Base-by-base conservation (phyloP, 352 stramenopile species). In the Stephanocyclus meneghinianus region DNA sequence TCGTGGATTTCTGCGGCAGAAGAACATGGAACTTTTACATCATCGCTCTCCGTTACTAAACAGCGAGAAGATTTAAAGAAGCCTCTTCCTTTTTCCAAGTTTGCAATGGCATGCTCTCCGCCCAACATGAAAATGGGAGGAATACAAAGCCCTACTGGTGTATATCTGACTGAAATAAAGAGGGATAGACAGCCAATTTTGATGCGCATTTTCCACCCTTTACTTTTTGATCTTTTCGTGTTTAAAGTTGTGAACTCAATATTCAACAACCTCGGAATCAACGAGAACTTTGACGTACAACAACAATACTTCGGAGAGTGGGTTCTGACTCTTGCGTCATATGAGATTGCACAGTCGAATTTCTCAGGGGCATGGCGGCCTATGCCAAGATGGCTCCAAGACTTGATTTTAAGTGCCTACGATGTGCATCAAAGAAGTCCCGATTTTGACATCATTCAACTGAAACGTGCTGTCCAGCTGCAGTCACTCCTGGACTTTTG, bases 281-380 rank as follows among this genome's bases (percentile, higher is more conserved):
- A 78, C 48, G 40, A 78, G 0, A 80, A 91, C 56, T 75, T 78
- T 51, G 79, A 83, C 56, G 86, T 85, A 47, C 59, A 89, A 32
- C 68, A 89, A 56, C 83, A 83, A 55, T 91, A 87, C 68, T 91
- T 91, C 81, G 87, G 87, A 45, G 87, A 92, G 72, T 92, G 87
- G 87, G 76, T 90, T 40, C 47, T 85, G 0, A 80, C 69, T n/a
- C 71, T 91, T 47, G 56, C 84, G n/a, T 80, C 83, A 60, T 65
- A 88, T 55, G 73, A 73, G 2, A 75, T 78, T 16, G 60, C 61
- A n/a, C 78, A 87, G 65, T 81, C 82, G 48, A 76, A 83, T 29
- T 57, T 91, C 26, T 85, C 79, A 71, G 71, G 71, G 32, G 59
- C 69, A 45, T 78, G 83, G 64, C 82, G 81, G 61, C 85, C 87